Evolutionary conservation across 2,329 filamentous ascomycete species (phyloP), one percentile per base, ranked within the genome.

Genomic region (Rhytidhysteron rufulum): DNA sequence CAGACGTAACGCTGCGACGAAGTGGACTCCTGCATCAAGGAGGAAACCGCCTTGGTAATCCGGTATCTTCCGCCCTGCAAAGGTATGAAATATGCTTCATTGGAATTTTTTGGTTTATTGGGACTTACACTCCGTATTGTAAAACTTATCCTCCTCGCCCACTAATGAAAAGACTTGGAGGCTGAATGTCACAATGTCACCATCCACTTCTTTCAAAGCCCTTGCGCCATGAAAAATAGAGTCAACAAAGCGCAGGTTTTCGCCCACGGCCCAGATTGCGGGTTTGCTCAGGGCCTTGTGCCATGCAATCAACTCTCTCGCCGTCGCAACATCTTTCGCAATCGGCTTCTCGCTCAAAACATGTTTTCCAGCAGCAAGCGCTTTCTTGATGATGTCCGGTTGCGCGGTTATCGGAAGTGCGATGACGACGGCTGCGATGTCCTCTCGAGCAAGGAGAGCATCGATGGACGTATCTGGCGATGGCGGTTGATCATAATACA

Each of bases 21-120:
- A 82, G 62, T 90, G 86, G 19, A 90, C 83, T 31, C 86, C 86
- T 11, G 79, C 84, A 55, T 90, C 86, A 2, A 90, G 76, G 40
- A 89, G 61, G 58, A 88, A 89, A 0, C 86, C 86, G 40, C 86
- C 86, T 63, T 88, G 85, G 57, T 87, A 78, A 38, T 77, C 71
- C 1, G 86, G 85, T 40, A 68, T 74, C 60, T 83, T 83, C 40
- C 86, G 79, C 86, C 85, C n/a, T n/a, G n/a, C n/a, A n/a, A n/a
- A n/a, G n/a, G n/a, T n/a, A n/a, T n/a, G n/a, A n/a, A n/a, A n/a
- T n/a, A n/a, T n/a, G n/a, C n/a, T n/a, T n/a, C n/a, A n/a, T n/a
- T n/a, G n/a, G n/a, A n/a, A n/a, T n/a, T n/a, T n/a, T n/a, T n/a
- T n/a, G n/a, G n/a, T n/a, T n/a, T n/a, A n/a, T n/a, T n/a, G n/a